These are phyloP conservation scores for Elaphomyces granulatus DNA, from an alignment of 495 filamentous ascomycete species.

Conservation along the genomic window DNA sequence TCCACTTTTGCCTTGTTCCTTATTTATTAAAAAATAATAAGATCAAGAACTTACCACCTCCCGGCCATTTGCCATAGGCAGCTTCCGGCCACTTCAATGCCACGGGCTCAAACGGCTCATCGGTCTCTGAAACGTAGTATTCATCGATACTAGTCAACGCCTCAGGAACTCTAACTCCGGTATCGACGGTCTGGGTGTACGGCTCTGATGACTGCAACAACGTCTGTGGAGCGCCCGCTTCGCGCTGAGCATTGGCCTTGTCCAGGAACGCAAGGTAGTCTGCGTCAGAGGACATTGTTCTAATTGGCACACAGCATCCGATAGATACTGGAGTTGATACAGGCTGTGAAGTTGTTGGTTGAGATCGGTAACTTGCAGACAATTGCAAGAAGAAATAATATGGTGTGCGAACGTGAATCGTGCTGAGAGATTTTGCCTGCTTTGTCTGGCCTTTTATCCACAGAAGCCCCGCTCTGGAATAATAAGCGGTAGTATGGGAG, in stretches of 20 bases:
- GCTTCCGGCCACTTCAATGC: constrained; percentile 46
- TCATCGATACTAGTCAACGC: constrained; percentile 41
- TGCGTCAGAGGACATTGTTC: constrained; percentile 59
- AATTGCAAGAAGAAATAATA: too few relatives aligned
- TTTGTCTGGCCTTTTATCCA: too few relatives aligned
- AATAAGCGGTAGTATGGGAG: too few relatives aligned
- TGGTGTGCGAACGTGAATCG: too few relatives aligned
- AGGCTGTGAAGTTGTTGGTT: too few relatives aligned
- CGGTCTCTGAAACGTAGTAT: constrained; percentile 65
- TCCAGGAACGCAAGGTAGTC: constrained; percentile 69
- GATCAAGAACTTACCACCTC: constrained; percentile 43
- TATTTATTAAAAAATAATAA: too few relatives aligned
- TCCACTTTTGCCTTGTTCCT: too few relatives aligned
- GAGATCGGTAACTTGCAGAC: too few relatives aligned
- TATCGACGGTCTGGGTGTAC: constrained; percentile 33
- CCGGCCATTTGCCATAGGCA: constrained; percentile 38
- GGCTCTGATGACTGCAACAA: constrained; percentile 9
- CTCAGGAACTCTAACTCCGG: constrained; percentile 35
- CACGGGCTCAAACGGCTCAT: constrained; percentile 73
- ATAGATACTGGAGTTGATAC: neutral
- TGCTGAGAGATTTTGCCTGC: too few relatives aligned
- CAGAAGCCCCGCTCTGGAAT: too few relatives aligned
- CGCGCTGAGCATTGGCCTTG: constrained; percentile 63
- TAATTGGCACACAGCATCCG: neutral
- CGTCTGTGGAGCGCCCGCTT: constrained; percentile 21